These are phyloP conservation scores for Lenwebbia sp. DNA, from an alignment of 345 rosid species.

Conservation along the genomic window DNA sequence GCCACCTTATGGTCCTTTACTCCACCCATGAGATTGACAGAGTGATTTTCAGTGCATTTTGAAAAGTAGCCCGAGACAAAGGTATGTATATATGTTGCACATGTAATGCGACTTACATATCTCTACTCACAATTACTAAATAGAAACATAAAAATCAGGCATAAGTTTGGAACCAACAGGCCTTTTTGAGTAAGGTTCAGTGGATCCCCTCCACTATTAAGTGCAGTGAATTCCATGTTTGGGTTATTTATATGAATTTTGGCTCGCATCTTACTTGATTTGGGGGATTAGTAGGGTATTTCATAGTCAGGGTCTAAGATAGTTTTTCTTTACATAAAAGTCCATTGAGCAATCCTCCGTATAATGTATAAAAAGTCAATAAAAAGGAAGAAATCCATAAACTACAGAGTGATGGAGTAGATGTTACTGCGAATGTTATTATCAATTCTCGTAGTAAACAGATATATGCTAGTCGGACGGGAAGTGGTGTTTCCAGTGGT, in stretches of 20 bases:
- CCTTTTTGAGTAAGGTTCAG: background rate
- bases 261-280: background rate
- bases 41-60: background rate
- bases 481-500: background rate
- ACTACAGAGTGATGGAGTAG: background rate
- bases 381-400: background rate
- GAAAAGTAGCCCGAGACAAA: background rate
- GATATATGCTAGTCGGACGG: background rate
- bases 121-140: background rate
- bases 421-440: background rate
- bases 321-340: background rate
- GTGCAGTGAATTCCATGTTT: background rate
- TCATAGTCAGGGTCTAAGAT: background rate
- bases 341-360: background rate
- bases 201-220: background rate
- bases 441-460: background rate
- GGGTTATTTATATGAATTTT: background rate
- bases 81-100: background rate
- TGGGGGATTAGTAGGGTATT: background rate
- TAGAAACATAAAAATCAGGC: background rate
- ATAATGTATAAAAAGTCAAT: background rate
- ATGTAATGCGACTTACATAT: background rate
- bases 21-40: background rate
- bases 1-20: background rate
- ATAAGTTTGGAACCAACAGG: background rate